A percentile compares a stretch with the other conserved stretches of the same genome.
Conservation (phyloP, 2,329 filamentous ascomycete species). For the Proliferodiscus dingleyae region DNA sequence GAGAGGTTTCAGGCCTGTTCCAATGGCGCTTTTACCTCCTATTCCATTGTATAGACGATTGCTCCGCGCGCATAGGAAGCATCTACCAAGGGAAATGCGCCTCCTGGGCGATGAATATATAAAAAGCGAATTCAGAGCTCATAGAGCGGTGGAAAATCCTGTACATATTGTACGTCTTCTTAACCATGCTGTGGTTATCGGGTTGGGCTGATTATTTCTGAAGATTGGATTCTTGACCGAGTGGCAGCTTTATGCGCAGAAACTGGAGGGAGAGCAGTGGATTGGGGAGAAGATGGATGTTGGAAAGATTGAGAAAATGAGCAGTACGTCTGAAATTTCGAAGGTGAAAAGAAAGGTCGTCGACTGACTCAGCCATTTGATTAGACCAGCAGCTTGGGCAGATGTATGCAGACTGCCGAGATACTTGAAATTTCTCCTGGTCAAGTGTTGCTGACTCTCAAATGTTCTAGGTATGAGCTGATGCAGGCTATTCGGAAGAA, state of each 20-base stretch:
- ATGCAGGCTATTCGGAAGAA: slow-evolving; percentile 70
- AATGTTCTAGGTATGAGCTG: slow-evolving; percentile 58
- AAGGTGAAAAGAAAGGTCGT: background rate
- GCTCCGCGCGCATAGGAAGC: slow-evolving; percentile 77
- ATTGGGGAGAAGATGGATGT: slow-evolving; percentile 77
- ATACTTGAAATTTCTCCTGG: too few species aligned
- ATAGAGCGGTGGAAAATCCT: slow-evolving; percentile 81
- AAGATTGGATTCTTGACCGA: slow-evolving; percentile 94
- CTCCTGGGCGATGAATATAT: slow-evolving; percentile 88
- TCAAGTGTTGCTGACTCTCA: too few species aligned
- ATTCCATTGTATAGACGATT: slow-evolving; percentile 86
- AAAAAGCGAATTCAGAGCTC: slow-evolving; percentile 85
- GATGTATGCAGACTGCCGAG: slow-evolving; percentile 45
- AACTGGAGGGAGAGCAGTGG: slow-evolving; percentile 84
- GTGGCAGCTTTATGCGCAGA: slow-evolving; percentile 94
- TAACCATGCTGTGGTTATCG: background rate
- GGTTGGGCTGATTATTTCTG: slow-evolving; percentile 1
- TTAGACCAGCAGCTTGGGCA: slow-evolving; percentile 89
- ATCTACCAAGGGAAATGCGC: slow-evolving; percentile 69
- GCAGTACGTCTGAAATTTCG: slow-evolving; percentile 48
- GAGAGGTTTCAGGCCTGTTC: slow-evolving; percentile 22
- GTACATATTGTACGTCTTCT: slow-evolving; percentile 70
- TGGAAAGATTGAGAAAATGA: slow-evolving; percentile 87
- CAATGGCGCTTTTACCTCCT: slow-evolving; percentile 29
- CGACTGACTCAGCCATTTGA: slow-evolving; percentile 7